Evolutionary conservation across 257 asterid genomes (phyloP).

Genomic region (Petrea volubilis): DNA sequence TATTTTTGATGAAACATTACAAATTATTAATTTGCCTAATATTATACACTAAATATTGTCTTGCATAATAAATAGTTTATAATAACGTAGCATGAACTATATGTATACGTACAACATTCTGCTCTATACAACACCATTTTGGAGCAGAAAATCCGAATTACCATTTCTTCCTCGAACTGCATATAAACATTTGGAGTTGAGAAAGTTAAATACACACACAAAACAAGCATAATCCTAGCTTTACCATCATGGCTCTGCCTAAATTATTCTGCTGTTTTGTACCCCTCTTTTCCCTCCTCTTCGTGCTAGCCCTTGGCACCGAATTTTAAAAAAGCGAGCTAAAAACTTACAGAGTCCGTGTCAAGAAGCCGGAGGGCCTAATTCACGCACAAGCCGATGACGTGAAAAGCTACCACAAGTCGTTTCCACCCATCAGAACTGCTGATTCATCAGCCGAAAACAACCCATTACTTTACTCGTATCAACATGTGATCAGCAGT

Average conservation of each 20-base stretch:
- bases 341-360: conserved; percentile 30
- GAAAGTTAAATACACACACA: not conserved
- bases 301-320: not conserved
- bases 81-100: too few relatives aligned
- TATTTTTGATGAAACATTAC: too few relatives aligned
- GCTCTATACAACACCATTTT: too few relatives aligned
- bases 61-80: too few relatives aligned
- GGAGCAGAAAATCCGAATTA: too few relatives aligned
- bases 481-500: conserved; percentile 28
- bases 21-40: too few relatives aligned
- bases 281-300: not conserved
- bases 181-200: conserved; percentile 13
- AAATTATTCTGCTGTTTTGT: conserved; percentile 1
- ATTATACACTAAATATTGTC: too few relatives aligned
- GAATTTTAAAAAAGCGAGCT: not conserved
- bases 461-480: conserved; percentile 19
- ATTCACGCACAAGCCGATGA: not conserved
- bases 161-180: not conserved
- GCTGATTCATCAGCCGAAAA: not conserved
- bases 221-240: not conserved
- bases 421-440: conserved; percentile 4
- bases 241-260: not conserved
- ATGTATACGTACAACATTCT: too few relatives aligned
- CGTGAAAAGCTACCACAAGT: conserved; percentile 18
- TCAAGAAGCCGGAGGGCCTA: not conserved